Conservation (phyloP, 2,329 filamentous ascomycete genomes). For the Ceratocystis diversiconidia region DNA sequence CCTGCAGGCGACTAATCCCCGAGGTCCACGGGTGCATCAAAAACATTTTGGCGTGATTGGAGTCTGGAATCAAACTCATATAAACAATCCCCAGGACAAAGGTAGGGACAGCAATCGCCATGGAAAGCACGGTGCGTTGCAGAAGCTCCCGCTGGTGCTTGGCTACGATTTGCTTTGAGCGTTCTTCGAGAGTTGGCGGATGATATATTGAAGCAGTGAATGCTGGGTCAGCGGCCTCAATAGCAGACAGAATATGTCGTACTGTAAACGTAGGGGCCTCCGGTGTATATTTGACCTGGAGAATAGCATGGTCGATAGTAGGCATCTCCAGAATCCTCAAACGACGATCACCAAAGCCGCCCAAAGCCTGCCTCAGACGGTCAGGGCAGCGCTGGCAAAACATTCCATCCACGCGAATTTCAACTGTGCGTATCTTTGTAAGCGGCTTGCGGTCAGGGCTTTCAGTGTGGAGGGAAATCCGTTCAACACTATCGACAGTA, state of each 20-base stretch:
- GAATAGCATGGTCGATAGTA: constrained; percentile 47
- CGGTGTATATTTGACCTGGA: constrained; percentile 59
- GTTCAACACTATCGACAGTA: constrained; percentile 37
- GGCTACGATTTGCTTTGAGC: constrained; percentile 56
- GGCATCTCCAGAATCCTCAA: constrained; percentile 41
- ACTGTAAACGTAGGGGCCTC: constrained; percentile 56
- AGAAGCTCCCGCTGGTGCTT: constrained; percentile 56
- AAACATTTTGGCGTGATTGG: constrained; percentile 44
- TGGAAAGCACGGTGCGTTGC: constrained; percentile 54
- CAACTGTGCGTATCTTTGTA: constrained; percentile 38
- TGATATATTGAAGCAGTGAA: constrained; percentile 61
- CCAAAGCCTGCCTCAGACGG: constrained; percentile 40
- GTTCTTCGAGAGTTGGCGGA: constrained; percentile 69
- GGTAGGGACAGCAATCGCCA: constrained; percentile 60
- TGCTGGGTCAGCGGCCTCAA: constrained; percentile 49
- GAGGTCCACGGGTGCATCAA: constrained; percentile 57
- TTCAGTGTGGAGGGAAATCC: constrained; percentile 27
- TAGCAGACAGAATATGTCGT: constrained; percentile 54
- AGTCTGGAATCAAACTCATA: constrained; percentile 61
- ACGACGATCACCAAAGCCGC: constrained; percentile 33
- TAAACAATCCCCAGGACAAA: constrained; percentile 81
- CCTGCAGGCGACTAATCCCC: constrained; percentile 62
- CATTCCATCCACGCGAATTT: constrained; percentile 55
- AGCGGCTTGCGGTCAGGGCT: constrained; percentile 22
- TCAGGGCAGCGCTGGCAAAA: constrained; percentile 59